Evolutionary conservation across 1,284 basidiomycete species (phyloP).

Genomic region (Papiliotrema flavescens): DNA sequence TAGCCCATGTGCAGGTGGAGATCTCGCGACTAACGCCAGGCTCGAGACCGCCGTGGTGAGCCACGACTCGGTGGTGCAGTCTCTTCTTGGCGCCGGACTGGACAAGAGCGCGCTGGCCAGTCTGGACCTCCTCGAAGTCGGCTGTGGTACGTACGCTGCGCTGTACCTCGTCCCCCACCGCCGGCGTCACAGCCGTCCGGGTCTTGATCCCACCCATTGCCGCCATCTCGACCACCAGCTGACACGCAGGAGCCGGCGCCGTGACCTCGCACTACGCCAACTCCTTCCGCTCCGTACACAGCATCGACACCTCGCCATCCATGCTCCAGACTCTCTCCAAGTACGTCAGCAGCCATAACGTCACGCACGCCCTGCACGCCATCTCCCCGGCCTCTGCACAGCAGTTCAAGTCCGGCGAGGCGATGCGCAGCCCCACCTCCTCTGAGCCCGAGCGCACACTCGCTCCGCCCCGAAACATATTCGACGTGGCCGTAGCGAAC

Average conservation of each 20-base stretch:
- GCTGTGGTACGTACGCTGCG: conserved; percentile 22
- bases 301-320: conserved; percentile 30
- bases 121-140: conserved; percentile 32
- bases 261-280: conserved; percentile 29
- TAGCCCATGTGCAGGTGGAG: not conserved
- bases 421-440: conserved; percentile 14
- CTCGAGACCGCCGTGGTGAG: conserved; percentile 22
- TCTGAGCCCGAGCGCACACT: conserved; percentile 14
- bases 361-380: conserved; percentile 19
- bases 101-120: conserved; percentile 5
- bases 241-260: conserved; percentile 26
- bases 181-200: too few relatives aligned
- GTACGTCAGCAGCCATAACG: conserved; percentile 3
- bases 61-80: conserved; percentile 17
- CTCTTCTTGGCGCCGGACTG: conserved; percentile 16
- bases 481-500: conserved; percentile 31
- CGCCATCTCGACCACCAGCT: not conserved
- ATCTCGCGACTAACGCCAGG: conserved; percentile 10
- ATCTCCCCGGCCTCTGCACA: conserved; percentile 6
- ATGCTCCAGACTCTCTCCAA: conserved; percentile 30
- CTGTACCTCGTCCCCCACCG: not conserved
- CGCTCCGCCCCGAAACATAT: conserved; percentile 18
- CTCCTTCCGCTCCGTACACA: conserved; percentile 27
- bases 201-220: too few relatives aligned
- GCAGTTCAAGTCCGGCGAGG: conserved; percentile 8